Evolutionary conservation across 495 filamentous ascomycete genomes (phyloP), one percentile per base, ranked within the genome.

Genomic region (Aspergillus egyptiacus): DNA sequence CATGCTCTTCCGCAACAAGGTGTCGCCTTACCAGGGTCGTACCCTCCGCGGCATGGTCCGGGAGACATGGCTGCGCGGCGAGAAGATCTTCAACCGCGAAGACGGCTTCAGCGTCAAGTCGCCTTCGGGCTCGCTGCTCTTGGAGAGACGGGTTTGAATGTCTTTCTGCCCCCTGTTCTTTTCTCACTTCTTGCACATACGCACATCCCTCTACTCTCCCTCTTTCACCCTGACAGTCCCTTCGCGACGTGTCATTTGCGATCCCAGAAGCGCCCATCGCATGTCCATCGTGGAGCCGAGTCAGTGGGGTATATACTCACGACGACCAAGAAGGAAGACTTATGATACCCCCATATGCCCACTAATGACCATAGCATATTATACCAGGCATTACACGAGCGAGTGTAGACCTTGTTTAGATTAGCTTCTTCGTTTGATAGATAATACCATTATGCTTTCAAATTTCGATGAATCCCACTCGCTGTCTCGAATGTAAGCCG

Each of bases 1-100:
- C 24, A 95, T 98, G 91, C 77, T 93, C 32, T 98, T 95, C 78
- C 81, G 90, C 57, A 97, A 98, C 64, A 94, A 95, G 66, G 87
- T 88, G 71, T 87, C 81, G 19, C 93, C 93, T 2, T 98, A 96
- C 72, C 86, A 96, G 67, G 89, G 89, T 19, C 84, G 82, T 56
- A 78, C 65, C 5, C 80, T 98, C 61, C 78, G 72, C 47, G 93
- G 93, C 0, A 78, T 87, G 53, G 91, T 96, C 11, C 77, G 71
- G 43, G 89, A 96, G 75, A 96, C 93, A 7, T 97, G 89, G 89
- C 60, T 98, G 34, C 73, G 91, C 27, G 93, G 93, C 1, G 67
- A 70, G 53, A 84, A 77, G 62, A 77, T 97, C 23, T 96, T 85
- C 64, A 75, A 78, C 36, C 68, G 78, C 17, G 69, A 75, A 7